Evolutionary conservation across 495 filamentous ascomycete species (phyloP).

Genomic region (Lentithecium fluviatile): DNA sequence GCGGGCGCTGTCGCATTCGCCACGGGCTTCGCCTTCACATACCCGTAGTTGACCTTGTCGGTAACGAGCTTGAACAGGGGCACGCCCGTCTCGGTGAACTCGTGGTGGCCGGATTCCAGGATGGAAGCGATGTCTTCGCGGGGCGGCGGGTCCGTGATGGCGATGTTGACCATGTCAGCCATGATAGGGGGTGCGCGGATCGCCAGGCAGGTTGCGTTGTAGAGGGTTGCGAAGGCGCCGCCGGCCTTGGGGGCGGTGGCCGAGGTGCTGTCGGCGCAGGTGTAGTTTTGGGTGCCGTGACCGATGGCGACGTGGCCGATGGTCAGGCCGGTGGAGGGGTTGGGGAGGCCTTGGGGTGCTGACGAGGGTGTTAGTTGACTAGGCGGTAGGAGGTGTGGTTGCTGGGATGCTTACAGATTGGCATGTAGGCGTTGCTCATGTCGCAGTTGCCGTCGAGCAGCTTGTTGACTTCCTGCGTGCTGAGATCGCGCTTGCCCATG

Average conservation of each 20-base stretch:
- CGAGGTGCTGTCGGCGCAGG: conserved; percentile 62
- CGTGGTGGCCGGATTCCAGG: conserved; percentile 75
- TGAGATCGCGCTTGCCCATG: conserved; percentile 5
- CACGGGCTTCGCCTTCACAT: conserved; percentile 59
- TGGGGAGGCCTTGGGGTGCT: conserved; percentile 52
- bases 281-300: conserved; percentile 90
- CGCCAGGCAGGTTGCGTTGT: conserved; percentile 80
- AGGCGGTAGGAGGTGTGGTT: neutral
- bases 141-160: conserved; percentile 55
- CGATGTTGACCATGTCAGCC: conserved; percentile 51
- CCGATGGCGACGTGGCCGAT: conserved; percentile 80
- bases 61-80: conserved; percentile 80
- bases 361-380: conserved; percentile 12
- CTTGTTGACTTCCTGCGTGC: neutral
- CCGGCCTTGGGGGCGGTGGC: conserved; percentile 56
- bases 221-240: conserved; percentile 83
- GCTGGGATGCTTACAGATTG: conserved; percentile 14
- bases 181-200: conserved; percentile 64
- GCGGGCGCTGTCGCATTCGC: conserved; percentile 56
- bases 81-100: conserved; percentile 61
- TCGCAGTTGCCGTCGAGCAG: conserved; percentile 29
- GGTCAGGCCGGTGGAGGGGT: conserved; percentile 55
- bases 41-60: conserved; percentile 51
- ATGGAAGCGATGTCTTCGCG: conserved; percentile 47
- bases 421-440: conserved; percentile 6